Conservation (phyloP, 148 eudicot species). For the Amaranthus hypochondriacus region DNA sequence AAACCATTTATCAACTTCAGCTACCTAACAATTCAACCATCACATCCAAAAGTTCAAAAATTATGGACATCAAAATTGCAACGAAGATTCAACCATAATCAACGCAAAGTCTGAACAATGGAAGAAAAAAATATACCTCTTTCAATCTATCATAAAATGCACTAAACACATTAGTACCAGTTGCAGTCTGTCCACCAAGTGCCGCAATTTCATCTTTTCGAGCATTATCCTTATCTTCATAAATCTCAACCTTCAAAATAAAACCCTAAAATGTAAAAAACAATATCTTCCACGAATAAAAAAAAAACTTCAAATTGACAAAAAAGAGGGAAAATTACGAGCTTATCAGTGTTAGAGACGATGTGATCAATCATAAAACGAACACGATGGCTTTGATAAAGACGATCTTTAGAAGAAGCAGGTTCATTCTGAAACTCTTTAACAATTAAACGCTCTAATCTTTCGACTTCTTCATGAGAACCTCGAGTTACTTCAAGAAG, state of each 20-base stretch:
- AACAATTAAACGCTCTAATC: slow-evolving; percentile 66
- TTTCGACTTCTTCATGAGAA: slow-evolving; percentile 89
- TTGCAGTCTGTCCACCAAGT: slow-evolving; percentile 84
- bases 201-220: slow-evolving; percentile 98
- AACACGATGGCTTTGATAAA: slow-evolving; percentile 81
- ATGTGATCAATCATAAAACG: slow-evolving; percentile 77
- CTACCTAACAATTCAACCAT: not conserved
- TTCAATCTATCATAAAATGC: slow-evolving; percentile 91
- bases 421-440: slow-evolving; percentile 82
- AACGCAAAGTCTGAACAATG: too few species aligned
- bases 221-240: slow-evolving; percentile 81
- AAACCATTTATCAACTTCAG: not conserved
- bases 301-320: not conserved
- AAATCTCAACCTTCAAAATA: slow-evolving; percentile 59
- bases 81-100: not conserved
- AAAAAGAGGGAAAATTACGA: slow-evolving; percentile 38
- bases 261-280: not conserved
- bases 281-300: not conserved
- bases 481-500: slow-evolving; percentile 81
- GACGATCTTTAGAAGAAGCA: slow-evolving; percentile 62
- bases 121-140: slow-evolving; percentile 44
- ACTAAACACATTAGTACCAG: slow-evolving; percentile 86
- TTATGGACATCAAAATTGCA: not conserved
- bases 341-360: slow-evolving; percentile 57
- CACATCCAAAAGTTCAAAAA: not conserved